These are phyloP conservation scores for Fusarium coicis DNA, from an alignment of 2,329 filamentous ascomycete species.

Conservation along the genomic window DNA sequence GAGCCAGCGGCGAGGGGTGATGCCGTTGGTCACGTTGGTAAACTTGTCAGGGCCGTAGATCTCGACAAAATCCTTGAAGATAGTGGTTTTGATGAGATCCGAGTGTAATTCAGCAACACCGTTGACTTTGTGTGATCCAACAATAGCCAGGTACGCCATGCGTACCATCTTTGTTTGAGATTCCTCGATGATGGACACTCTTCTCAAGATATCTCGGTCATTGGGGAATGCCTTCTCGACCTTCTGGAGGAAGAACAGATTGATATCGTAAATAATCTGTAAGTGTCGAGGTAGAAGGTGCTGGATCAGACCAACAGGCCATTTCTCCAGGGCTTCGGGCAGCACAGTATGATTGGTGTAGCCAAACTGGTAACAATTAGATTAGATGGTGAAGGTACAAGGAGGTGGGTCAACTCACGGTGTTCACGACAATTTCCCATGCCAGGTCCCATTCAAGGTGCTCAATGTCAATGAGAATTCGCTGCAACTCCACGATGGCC, in stretches of 20 bases:
- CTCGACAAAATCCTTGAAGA: constrained; percentile 98
- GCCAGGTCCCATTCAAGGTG: constrained; percentile 93
- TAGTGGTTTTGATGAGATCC: constrained; percentile 97
- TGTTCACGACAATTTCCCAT: constrained; percentile 82
- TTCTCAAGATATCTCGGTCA: constrained; percentile 83
- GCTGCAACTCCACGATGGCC: constrained; percentile 94
- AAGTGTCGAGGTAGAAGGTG: constrained; percentile 93
- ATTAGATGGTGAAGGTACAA: constrained; percentile 8
- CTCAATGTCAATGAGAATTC: constrained; percentile 89
- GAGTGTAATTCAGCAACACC: constrained; percentile 98
- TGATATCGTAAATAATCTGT: constrained; percentile 98
- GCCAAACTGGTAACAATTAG: constrained; percentile 70
- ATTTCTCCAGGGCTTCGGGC: constrained; percentile 97
- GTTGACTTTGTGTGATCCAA: constrained; percentile 99
- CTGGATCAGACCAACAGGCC: constrained; percentile 93
- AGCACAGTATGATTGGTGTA: constrained; percentile 99
- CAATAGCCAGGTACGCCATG: constrained; percentile 95
- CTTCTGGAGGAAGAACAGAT: constrained; percentile 88
- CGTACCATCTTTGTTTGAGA: constrained; percentile 97
- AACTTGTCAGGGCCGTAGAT: constrained; percentile 98
- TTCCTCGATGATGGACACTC: constrained; percentile 98
- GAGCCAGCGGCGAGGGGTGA: constrained; percentile 94
- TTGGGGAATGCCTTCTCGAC: constrained; percentile 93
- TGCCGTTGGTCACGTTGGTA: constrained; percentile 97
- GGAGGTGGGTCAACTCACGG: constrained; percentile 56